Base-by-base conservation (phyloP, 768 basidiomycete genomes). In the Naganishia randhawae region DNA sequence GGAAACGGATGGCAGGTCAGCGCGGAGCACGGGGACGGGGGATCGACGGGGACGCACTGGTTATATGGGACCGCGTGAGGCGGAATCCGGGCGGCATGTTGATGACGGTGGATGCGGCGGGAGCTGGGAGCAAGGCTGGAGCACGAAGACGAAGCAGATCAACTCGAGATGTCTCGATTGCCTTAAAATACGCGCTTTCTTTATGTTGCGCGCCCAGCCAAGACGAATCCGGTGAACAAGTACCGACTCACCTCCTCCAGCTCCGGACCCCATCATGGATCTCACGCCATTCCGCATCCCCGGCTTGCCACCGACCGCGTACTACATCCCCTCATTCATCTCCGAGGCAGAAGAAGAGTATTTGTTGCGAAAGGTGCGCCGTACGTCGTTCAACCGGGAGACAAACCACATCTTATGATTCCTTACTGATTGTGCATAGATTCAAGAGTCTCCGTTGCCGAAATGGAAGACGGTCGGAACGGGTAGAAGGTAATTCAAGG, bases 381-480 rank as follows among this genome's bases (percentile, higher is more conserved):
- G 13, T 32, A 31, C 10, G 3, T 48, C 35, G 25, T n/a, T 48
- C 45, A 48, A n/a, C n/a, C n/a, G n/a, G n/a, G n/a, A n/a, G n/a
- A n/a, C n/a, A n/a, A n/a, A n/a, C n/a, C n/a, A n/a, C n/a, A n/a
- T 48, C 45, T 48, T 6, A 27, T 31, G 7, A 25, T n/a, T n/a
- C 29, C 52, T 54, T 14, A 22, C 11, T 53, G 6, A 3, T 54
- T 29, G 14, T 25, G 17, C 16, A 1, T 31, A 94, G 92, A 90
- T 94, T 69, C 75, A 80, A 45, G 89, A 89, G 72, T 85, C 87
- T 1, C 88, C 91, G n/a, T 86, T 85, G 73, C 87, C 63, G 27
- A 89, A 85, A 76, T 94, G 92, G 92, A 92, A 88, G 77, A 85
- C 83, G 14, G 82, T 91, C 13, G 82, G 84, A 4, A 89, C 89